Evolutionary conservation across 805 yeast genomes (phyloP).

Genomic region (Hanseniaspora valbyensis): DNA sequence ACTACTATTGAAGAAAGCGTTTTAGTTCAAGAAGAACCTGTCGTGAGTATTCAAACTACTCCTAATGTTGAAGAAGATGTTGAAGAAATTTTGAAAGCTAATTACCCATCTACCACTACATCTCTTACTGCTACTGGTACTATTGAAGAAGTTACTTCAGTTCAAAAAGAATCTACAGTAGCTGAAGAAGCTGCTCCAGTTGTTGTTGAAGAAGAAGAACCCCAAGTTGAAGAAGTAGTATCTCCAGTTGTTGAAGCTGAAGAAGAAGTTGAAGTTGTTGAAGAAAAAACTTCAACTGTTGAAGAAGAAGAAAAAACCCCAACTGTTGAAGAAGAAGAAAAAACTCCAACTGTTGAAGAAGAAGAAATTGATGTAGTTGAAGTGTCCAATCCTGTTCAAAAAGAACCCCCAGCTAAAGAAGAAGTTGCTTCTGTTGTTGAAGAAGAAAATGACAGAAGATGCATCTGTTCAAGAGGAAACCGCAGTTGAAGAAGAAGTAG

Average conservation of each 20-base stretch:
- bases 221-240: neutral
- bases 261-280: neutral
- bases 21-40: neutral
- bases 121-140: neutral
- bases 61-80: constrained; percentile 13
- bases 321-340: neutral
- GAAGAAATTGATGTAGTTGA: too few species aligned
- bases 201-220: neutral
- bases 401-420: neutral
- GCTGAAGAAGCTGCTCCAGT: neutral
- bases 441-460: neutral
- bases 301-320: neutral
- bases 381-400: too few species aligned
- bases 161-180: neutral
- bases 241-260: neutral
- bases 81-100: neutral
- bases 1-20: neutral
- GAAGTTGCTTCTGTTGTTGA: neutral
- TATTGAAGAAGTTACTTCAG: neutral
- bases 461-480: neutral
- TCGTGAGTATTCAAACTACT: constrained; percentile 10
- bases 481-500: neutral
- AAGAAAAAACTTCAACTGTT: neutral
- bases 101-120: neutral
- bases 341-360: neutral